These are phyloP conservation scores for Prunella vulgaris DNA, from an alignment of 257 asterid genomes.

Conservation along the genomic window DNA sequence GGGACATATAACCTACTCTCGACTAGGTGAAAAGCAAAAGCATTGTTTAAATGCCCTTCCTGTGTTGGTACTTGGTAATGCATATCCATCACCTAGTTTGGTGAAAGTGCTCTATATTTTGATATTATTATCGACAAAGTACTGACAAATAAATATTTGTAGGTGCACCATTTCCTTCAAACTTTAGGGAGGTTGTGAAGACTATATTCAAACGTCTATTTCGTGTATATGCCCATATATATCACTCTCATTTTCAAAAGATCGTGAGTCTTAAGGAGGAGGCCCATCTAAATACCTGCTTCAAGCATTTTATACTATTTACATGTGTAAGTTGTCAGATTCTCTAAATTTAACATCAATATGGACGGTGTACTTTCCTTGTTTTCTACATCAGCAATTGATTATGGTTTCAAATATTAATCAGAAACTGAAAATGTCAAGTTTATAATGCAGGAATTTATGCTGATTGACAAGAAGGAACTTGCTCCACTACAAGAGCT, in stretches of 20 bases:
- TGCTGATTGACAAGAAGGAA: conserved; percentile 83
- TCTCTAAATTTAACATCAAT: neutral
- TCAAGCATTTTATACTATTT: conserved; percentile 75
- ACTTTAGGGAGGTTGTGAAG: conserved; percentile 78
- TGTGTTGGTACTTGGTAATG: neutral
- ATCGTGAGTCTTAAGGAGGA: conserved; percentile 82
- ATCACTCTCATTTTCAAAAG: conserved; percentile 79
- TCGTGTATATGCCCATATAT: conserved; percentile 83
- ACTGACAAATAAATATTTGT: conserved; percentile 28
- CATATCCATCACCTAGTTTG: neutral
- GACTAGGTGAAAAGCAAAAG: neutral
- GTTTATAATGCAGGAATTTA: conserved; percentile 59
- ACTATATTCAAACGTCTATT: conserved; percentile 77
- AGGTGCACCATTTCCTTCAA: conserved; percentile 85
- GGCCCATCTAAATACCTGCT: conserved; percentile 87
- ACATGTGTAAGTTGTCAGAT: conserved; percentile 51
- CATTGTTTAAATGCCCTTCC: too few species aligned
- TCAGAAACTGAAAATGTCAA: neutral
- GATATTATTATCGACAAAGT: neutral
- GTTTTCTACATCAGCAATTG: neutral
- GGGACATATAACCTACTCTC: neutral
- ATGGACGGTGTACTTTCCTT: too few species aligned
- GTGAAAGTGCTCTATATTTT: conserved; percentile 3
- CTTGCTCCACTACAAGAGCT: conserved; percentile 89
- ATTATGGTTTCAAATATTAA: neutral